Evolutionary conservation across 257 asterid species (phyloP).

Genomic region (Nicotiana benthamiana): DNA sequence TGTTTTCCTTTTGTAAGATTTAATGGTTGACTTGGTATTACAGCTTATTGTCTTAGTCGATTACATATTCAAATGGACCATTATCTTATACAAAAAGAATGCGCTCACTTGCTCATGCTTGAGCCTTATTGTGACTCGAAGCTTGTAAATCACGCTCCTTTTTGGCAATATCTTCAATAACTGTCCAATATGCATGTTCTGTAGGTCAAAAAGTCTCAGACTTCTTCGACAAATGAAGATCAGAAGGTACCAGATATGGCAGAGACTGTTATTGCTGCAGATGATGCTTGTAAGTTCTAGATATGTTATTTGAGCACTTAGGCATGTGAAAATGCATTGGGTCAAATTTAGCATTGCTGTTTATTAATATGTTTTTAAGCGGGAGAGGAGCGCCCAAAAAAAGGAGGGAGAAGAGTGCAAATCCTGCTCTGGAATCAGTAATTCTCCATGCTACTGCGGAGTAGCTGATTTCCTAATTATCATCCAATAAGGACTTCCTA

Average conservation of each 20-base stretch:
- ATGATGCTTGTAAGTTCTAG: constrained; percentile 36
- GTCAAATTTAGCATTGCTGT: background rate
- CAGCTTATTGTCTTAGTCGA: background rate
- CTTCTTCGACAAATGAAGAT: constrained; percentile 30
- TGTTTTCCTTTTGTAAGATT: background rate
- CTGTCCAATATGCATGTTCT: background rate
- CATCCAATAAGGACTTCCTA: background rate
- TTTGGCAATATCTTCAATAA: background rate
- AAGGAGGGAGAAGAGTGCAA: background rate
- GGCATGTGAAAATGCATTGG: background rate
- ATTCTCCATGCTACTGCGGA: background rate
- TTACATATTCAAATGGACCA: background rate
- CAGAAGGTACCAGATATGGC: constrained; percentile 27
- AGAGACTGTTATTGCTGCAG: constrained; percentile 27
- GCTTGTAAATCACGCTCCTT: background rate
- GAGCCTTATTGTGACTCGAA: background rate
- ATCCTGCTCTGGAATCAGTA: background rate
- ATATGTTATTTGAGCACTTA: background rate
- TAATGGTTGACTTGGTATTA: background rate
- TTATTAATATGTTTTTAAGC: background rate
- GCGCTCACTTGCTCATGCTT: background rate
- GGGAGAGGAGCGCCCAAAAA: background rate
- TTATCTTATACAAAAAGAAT: background rate
- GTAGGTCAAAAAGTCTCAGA: constrained; percentile 63
- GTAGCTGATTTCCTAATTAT: background rate